Base-by-base conservation (phyloP, 106 monocot species). In the Dioscorea dumetorum region DNA sequence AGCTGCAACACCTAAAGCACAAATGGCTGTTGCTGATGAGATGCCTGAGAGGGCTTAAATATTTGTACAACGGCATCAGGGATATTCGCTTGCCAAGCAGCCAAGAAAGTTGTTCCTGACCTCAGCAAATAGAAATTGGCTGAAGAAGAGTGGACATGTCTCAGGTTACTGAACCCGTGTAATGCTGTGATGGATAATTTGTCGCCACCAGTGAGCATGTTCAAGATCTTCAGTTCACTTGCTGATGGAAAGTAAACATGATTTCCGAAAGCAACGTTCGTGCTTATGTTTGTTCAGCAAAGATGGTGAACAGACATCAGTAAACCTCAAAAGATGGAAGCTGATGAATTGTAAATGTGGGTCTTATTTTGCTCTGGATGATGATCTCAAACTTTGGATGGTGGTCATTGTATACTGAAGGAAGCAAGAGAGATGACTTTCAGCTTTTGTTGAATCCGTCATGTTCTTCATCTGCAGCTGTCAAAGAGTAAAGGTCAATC, bases 131-230 rank as follows among this genome's bases (percentile, higher is more conserved):
- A 67, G 35, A 84, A 70, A 73, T 73, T n/a, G n/a, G 80, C 76
- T 69, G n/a, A 73, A 1, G 63, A 67, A 58, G 67, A 77, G 51
- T 85, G 16, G 70, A 78, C 50, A 51, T 85, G 71, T 32, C 24
- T 81, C 19, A 74, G 62, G 19, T 23, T 85, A 15, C 33, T 85
- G 14, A 81, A 85, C 56, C 61, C 74, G 3, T 60, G 57, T 35
- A 41, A 33, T 62, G 24, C 63, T 21, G 14, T 58, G 2, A 74
- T 71, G 56, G 81, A 81, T 33, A n/a, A n/a, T n/a, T n/a, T n/a
- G 51, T 22, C 19, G 5, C 7, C 3, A 20, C 58, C 19, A 67
- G 34, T 8, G 77, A 66, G 49, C 49, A 71, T 18, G 22, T 64
- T 21, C 73, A 58, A 63, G 74, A 67, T 10, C 61, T 76, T 14